Evolutionary conservation across 2,329 filamentous ascomycete genomes (phyloP).

Genomic region (Phaeophleospora eucalypticola): DNA sequence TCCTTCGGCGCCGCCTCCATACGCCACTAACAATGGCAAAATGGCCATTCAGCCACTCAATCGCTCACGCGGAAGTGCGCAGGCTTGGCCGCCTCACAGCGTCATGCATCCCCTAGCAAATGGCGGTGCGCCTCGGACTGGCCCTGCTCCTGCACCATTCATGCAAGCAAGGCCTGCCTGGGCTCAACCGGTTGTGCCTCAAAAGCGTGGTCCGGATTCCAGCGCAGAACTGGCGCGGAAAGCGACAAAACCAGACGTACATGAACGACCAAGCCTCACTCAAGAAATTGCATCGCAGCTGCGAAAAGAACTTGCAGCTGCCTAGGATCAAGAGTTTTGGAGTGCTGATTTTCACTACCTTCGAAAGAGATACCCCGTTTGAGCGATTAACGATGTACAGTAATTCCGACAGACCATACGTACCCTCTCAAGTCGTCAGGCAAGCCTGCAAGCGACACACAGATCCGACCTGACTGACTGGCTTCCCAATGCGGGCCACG

Average conservation of each 20-base stretch:
- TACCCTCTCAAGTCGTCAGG: too few relatives aligned
- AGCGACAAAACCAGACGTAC: neutral
- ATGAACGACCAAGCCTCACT: neutral
- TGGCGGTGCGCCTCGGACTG: neutral
- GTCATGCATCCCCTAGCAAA: conserved; percentile 2
- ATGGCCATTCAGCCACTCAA: neutral
- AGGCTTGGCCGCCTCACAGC: conserved; percentile 5
- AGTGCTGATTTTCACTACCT: neutral
- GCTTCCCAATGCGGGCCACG: too few relatives aligned
- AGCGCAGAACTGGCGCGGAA: neutral
- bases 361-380: neutral
- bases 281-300: neutral
- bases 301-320: neutral
- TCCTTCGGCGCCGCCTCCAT: neutral
- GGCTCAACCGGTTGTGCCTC: neutral
- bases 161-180: neutral
- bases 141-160: neutral
- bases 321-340: neutral
- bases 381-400: too few relatives aligned
- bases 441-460: too few relatives aligned
- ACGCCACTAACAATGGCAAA: neutral
- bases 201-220: neutral
- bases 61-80: neutral
- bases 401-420: too few relatives aligned
- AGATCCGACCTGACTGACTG: too few relatives aligned